These are phyloP conservation scores for Tuctoria greenei DNA, from an alignment of 176 grass and related monocot species.

Conservation along the genomic window DNA sequence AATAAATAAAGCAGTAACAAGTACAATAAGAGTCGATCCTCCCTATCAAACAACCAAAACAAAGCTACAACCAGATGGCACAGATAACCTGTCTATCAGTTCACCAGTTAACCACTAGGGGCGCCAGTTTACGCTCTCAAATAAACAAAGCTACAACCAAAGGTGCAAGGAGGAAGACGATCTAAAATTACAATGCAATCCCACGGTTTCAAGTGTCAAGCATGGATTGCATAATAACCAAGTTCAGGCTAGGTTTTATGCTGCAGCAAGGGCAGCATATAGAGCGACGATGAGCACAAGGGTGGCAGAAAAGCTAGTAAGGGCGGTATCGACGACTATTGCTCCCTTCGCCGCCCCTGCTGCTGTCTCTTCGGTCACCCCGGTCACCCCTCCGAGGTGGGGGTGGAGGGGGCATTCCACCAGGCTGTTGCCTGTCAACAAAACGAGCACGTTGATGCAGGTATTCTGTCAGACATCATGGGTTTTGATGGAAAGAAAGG, in stretches of 20 bases:
- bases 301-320: constrained; percentile 48
- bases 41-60: background rate
- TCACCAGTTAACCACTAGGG: background rate
- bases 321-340: constrained; percentile 62
- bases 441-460: background rate
- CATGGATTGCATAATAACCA: constrained; percentile 1
- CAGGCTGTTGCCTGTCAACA: constrained; percentile 75
- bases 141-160: too few species aligned
- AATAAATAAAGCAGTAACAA: background rate
- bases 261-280: background rate
- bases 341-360: constrained; percentile 51
- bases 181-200: constrained; percentile 7
- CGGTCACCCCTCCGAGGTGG: constrained; percentile 59
- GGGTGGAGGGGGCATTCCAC: constrained; percentile 47
- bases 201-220: constrained; percentile 2
- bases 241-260: constrained; percentile 7
- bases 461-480: background rate
- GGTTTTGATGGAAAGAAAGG: background rate
- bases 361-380: constrained; percentile 58
- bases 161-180: background rate
- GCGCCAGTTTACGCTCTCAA: background rate
- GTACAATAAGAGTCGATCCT: background rate
- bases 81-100: background rate
- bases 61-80: background rate
- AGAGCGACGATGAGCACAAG: background rate